A percentile compares a stretch with the other conserved stretches of the same genome.
Conservation (phyloP, 2,329 filamentous ascomycete genomes). For the Fusarium metavorans region DNA sequence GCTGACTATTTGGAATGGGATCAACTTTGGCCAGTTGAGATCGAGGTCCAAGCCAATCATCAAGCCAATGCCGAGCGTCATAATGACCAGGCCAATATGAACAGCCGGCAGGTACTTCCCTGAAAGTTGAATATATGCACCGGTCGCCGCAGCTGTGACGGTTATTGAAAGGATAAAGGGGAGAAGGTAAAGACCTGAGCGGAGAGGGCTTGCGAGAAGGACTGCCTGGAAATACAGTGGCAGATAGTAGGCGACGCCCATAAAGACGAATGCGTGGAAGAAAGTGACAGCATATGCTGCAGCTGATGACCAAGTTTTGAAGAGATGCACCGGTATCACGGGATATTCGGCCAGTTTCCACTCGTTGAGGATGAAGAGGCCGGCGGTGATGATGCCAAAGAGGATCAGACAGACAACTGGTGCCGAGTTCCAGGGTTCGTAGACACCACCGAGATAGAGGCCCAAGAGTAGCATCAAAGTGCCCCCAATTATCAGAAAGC, state of each 20-base stretch:
- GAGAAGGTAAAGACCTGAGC: constrained; percentile 72
- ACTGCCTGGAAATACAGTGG: constrained; percentile 81
- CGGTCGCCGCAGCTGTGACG: constrained; percentile 55
- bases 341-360: constrained; percentile 73
- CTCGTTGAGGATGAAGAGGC: constrained; percentile 71
- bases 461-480: constrained; percentile 78
- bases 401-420: constrained; percentile 73
- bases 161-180: constrained; percentile 68
- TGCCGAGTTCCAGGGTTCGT: constrained; percentile 70
- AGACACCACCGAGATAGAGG: constrained; percentile 75
- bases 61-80: constrained; percentile 70
- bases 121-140: constrained; percentile 62
- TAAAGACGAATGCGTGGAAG: constrained; percentile 68
- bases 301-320: constrained; percentile 66
- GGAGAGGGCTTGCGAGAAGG: constrained; percentile 68
- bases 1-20: constrained; percentile 68
- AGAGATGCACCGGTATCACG: constrained; percentile 75
- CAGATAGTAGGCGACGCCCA: constrained; percentile 76
- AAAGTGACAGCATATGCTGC: constrained; percentile 64
- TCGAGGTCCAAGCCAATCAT: constrained; percentile 67
- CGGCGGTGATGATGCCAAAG: constrained; percentile 65
- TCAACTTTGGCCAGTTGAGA: constrained; percentile 59
- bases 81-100: constrained; percentile 63
- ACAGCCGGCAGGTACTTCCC: constrained; percentile 70
- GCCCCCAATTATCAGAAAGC: constrained; percentile 70